phyloP scores from a whole-genome alignment of 176 grass and related monocot genomes.

The Cymbopogon citratus region DNA sequence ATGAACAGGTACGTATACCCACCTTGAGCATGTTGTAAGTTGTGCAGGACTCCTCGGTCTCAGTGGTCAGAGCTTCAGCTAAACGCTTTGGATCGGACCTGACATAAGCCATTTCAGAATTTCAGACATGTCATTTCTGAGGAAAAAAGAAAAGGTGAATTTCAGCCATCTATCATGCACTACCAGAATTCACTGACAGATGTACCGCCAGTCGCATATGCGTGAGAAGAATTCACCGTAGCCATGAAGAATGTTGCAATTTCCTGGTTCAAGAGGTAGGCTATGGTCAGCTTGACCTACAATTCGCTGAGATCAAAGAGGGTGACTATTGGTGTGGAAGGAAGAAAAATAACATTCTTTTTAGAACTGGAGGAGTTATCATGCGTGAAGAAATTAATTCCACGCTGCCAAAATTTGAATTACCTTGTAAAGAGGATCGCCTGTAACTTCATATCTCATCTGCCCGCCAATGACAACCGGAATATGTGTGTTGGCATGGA shows the following conservation, averaged over 20 bases:
- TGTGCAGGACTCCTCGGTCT: constrained; percentile 88
- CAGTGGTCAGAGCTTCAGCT: constrained; percentile 53
- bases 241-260: constrained; percentile 83
- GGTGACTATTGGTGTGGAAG: neutral
- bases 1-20: neutral
- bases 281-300: neutral
- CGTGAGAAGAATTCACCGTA: constrained; percentile 83
- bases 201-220: constrained; percentile 83
- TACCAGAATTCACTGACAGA: constrained; percentile 97
- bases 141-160: neutral
- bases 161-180: neutral
- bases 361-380: neutral
- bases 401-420: neutral
- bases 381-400: neutral
- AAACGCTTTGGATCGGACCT: constrained; percentile 81
- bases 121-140: neutral
- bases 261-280: constrained; percentile 41
- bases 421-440: constrained; percentile 96
- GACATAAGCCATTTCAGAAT: constrained; percentile 11
- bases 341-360: neutral
- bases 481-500: constrained; percentile 93
- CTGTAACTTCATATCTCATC: constrained; percentile 89
- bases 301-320: neutral
- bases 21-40: constrained; percentile 99
- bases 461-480: constrained; percentile 78